These are phyloP conservation scores for Vitis vinifera DNA, from an alignment of 164 flowering plant species.

Conservation along the genomic window DNA sequence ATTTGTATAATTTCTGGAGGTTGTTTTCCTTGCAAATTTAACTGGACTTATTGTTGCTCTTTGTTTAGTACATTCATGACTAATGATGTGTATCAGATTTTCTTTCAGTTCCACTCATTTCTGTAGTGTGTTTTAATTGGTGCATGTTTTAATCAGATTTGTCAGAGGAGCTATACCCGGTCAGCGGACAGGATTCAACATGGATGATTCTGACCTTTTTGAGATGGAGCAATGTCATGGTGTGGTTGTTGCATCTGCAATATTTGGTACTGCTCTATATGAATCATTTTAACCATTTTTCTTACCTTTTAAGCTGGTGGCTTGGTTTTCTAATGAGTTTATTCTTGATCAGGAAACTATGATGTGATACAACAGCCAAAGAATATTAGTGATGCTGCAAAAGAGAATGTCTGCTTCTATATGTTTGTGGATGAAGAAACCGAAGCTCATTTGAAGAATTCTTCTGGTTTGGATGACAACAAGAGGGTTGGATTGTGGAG, in stretches of 20 bases:
- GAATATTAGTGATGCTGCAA: slow-evolving; percentile 21
- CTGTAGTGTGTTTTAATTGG: not conserved
- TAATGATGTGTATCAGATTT: not conserved
- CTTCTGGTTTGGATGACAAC: slow-evolving; percentile 12
- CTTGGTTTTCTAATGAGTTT: not conserved
- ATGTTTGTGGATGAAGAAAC: slow-evolving; percentile 31
- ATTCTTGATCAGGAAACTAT: slow-evolving; percentile 21
- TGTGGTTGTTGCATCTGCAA: slow-evolving; percentile 90
- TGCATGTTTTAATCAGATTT: slow-evolving; percentile 49
- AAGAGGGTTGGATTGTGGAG: slow-evolving; percentile 26
- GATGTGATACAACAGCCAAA: slow-evolving; percentile 23
- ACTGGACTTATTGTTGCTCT: not conserved
- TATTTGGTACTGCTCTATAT: slow-evolving; percentile 51
- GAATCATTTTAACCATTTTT: not conserved
- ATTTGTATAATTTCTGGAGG: not conserved
- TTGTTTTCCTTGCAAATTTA: not conserved
- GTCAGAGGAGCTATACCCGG: slow-evolving; percentile 83
- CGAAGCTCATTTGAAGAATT: slow-evolving; percentile 19
- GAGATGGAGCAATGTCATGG: slow-evolving; percentile 89
- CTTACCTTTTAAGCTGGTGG: not conserved
- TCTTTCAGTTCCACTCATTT: not conserved
- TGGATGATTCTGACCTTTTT: slow-evolving; percentile 74
- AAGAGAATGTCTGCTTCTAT: slow-evolving; percentile 24
- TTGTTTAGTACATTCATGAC: not conserved
- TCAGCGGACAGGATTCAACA: slow-evolving; percentile 81